Conservation (phyloP, 371 early-diverging fungal genomes). For the Mucor lusitanicus region DNA sequence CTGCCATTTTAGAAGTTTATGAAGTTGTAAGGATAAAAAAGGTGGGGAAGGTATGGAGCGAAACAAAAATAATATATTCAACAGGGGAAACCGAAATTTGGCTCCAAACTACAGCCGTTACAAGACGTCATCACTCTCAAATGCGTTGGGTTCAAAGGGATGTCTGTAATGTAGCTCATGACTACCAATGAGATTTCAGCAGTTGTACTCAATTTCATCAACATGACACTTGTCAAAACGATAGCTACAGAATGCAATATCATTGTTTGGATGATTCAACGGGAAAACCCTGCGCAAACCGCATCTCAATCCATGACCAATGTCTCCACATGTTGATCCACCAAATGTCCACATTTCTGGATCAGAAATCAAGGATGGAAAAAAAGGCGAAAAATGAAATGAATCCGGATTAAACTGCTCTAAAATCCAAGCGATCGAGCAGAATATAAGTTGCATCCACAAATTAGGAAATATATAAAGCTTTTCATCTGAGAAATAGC, state of each 20-base stretch:
- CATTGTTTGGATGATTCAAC: not conserved
- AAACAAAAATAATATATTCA: conserved; percentile 14
- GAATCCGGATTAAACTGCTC: not conserved
- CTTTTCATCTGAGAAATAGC: conserved; percentile 1
- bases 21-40: conserved; percentile 5
- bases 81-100: conserved; percentile 15
- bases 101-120: not conserved
- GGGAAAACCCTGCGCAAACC: not conserved
- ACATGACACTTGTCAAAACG: not conserved
- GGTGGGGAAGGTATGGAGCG: conserved; percentile 4
- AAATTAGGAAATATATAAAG: conserved; percentile 15
- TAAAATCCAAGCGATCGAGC: not conserved
- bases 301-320: not conserved
- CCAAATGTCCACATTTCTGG: not conserved
- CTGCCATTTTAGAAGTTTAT: conserved; percentile 40
- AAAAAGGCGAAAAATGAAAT: not conserved
- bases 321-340: not conserved
- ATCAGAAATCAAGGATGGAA: not conserved
- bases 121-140: conserved; percentile 2
- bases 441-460: not conserved
- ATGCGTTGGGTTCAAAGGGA: not conserved
- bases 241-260: not conserved
- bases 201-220: not conserved
- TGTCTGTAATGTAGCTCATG: not conserved
- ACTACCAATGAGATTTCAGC: not conserved